Conservation (phyloP, 1,284 basidiomycete genomes). For the Cutaneotrichosporon cyanovorans region DNA sequence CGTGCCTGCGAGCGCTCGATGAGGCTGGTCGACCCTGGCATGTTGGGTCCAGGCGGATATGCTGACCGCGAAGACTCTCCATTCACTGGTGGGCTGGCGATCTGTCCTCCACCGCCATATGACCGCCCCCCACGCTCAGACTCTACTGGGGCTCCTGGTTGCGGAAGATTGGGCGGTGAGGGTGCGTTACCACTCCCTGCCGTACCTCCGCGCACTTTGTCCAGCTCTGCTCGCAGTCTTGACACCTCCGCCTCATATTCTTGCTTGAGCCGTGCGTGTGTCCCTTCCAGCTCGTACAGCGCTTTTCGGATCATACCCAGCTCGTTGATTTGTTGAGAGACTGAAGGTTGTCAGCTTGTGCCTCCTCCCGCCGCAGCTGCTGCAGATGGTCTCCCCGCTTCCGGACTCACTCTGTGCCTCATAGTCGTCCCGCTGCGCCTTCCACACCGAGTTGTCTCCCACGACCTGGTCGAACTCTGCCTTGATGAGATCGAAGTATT, state of each 20-base stretch:
- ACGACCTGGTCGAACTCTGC: conserved; percentile 76
- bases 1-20: conserved; percentile 34
- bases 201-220: conserved; percentile 23
- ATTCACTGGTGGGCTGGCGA: conserved; percentile 27
- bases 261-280: conserved; percentile 62
- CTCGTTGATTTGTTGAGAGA: conserved; percentile 63
- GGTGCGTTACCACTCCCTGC: too few relatives aligned
- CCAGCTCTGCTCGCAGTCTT: conserved; percentile 59
- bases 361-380: neutral
- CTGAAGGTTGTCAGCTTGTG: conserved; percentile 49
- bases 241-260: conserved; percentile 66
- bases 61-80: conserved; percentile 23
- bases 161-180: neutral
- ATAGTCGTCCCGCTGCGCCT: conserved; percentile 78
- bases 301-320: conserved; percentile 64
- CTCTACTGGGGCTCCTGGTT: neutral
- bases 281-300: conserved; percentile 67
- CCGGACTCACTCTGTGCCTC: conserved; percentile 78
- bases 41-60: conserved; percentile 9
- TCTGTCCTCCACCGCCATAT: conserved; percentile 6
- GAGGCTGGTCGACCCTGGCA: conserved; percentile 29
- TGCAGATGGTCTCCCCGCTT: too few relatives aligned
- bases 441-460: conserved; percentile 60
- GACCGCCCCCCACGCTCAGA: conserved; percentile 13
- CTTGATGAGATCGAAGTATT: conserved; percentile 73